These are phyloP conservation scores for Ascochyta pisi DNA, from an alignment of 2,329 filamentous ascomycete genomes.

Conservation along the genomic window DNA sequence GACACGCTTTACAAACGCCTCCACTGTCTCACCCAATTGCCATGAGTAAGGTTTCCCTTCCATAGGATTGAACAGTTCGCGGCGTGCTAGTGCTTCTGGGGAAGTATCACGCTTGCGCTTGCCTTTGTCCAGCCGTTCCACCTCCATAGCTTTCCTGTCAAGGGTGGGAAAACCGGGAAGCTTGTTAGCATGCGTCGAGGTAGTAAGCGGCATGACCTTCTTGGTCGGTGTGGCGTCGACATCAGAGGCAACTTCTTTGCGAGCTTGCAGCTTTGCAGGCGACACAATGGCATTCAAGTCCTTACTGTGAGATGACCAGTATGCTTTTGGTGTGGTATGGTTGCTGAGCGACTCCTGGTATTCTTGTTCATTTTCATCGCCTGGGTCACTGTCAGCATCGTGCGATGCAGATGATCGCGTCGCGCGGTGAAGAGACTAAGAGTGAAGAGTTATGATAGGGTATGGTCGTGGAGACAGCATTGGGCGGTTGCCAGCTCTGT, in stretches of 20 bases:
- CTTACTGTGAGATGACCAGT: slow-evolving; percentile 30
- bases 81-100: slow-evolving; percentile 12
- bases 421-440: not conserved
- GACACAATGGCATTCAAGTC: slow-evolving; percentile 35
- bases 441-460: not conserved
- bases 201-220: slow-evolving; percentile 10
- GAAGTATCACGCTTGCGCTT: slow-evolving; percentile 22
- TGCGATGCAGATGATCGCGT: not conserved
- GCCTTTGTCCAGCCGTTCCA: slow-evolving; percentile 16
- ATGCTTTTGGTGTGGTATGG: slow-evolving; percentile 20
- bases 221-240: slow-evolving; percentile 11
- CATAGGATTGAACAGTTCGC: slow-evolving; percentile 60
- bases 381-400: slow-evolving; percentile 24
- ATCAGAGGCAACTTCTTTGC: slow-evolving; percentile 1
- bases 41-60: slow-evolving; percentile 62
- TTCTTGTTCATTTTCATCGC: slow-evolving; percentile 38
- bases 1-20: slow-evolving; percentile 71
- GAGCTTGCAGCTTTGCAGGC: slow-evolving; percentile 13
- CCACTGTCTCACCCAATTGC: slow-evolving; percentile 68
- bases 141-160: slow-evolving; percentile 23
- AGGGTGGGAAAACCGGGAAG: slow-evolving; percentile 7
- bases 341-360: slow-evolving; percentile 28
- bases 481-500: not conserved
- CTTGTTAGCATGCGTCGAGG: slow-evolving; percentile 7
- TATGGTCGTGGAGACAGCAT: not conserved